phyloP scores from a whole-genome alignment of 768 basidiomycete genomes.

The Tulasnella sp. region DNA sequence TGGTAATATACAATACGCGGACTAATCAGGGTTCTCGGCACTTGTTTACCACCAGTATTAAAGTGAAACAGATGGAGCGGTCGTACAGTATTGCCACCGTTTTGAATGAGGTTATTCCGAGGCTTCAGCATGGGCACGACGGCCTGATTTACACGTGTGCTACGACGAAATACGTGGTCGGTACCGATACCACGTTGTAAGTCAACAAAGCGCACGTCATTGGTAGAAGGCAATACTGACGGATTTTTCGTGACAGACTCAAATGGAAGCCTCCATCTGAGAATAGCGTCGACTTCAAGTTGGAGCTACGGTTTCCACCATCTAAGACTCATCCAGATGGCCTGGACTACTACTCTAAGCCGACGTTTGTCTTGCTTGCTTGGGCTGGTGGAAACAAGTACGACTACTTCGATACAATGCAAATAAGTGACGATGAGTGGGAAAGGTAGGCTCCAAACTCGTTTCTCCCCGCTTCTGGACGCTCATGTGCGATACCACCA shows the following conservation, averaged over 20 bases:
- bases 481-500: not conserved
- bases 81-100: conserved; percentile 88
- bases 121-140: conserved; percentile 86
- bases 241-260: conserved; percentile 49
- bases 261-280: conserved; percentile 99
- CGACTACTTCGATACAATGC: conserved; percentile 80
- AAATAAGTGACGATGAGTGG: conserved; percentile 88
- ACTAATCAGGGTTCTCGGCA: not conserved
- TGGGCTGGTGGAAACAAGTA: conserved; percentile 74
- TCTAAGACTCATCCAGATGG: conserved; percentile 45
- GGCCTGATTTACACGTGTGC: conserved; percentile 96
- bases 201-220: conserved; percentile 31
- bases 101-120: conserved; percentile 76
- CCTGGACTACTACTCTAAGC: conserved; percentile 82
- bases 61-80: conserved; percentile 79
- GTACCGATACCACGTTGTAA: conserved; percentile 87
- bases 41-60: conserved; percentile 51
- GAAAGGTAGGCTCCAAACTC: conserved; percentile 57
- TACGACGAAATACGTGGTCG: conserved; percentile 69
- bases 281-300: conserved; percentile 86
- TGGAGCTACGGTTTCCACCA: conserved; percentile 89
- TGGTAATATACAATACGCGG: not conserved
- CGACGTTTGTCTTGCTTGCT: conserved; percentile 74
- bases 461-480: conserved; percentile 21
- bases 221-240: not conserved